Conservation (phyloP, 1,139 yeast species). For the Hyphopichia wangnamkhiaoensis region DNA sequence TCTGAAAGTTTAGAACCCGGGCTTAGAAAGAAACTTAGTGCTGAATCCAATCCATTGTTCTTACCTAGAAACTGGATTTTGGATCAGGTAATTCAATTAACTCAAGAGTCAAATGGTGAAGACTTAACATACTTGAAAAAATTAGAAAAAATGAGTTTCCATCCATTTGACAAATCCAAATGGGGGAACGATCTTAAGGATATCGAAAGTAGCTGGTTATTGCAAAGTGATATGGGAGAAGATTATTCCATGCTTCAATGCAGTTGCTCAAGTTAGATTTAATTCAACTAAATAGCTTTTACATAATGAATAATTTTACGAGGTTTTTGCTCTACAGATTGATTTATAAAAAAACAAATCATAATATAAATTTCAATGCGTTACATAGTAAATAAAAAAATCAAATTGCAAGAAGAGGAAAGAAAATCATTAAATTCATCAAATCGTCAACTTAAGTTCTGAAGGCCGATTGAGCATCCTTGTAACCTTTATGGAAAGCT, state of each 20-base stretch:
- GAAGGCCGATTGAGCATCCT: constrained; percentile 34
- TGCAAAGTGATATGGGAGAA: constrained; percentile 46
- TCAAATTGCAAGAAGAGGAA: neutral
- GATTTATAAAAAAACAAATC: too few species aligned
- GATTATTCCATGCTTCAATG: constrained; percentile 61
- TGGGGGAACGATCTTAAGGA: constrained; percentile 71
- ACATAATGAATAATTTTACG: too few species aligned
- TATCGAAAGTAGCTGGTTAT: constrained; percentile 55
- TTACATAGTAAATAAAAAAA: neutral
- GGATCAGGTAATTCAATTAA: constrained; percentile 70
- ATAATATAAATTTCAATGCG: too few species aligned
- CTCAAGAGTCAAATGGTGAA: constrained; percentile 37
- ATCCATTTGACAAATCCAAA: constrained; percentile 57
- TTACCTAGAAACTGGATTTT: constrained; percentile 85
- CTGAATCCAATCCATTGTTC: constrained; percentile 68
- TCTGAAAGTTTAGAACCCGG: constrained; percentile 25
- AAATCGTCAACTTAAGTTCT: constrained; percentile 11
- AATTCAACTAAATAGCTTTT: too few species aligned
- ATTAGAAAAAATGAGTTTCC: constrained; percentile 58
- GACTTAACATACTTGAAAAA: constrained; percentile 49
- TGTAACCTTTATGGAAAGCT: constrained; percentile 39
- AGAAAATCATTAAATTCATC: constrained; percentile 2
- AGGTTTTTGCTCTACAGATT: too few species aligned
- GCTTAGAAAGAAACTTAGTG: constrained; percentile 42
- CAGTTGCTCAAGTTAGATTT: constrained; percentile 68